Evolutionary conservation across 2,329 filamentous ascomycete genomes (phyloP).

Genomic region (Beauveria sp.): DNA sequence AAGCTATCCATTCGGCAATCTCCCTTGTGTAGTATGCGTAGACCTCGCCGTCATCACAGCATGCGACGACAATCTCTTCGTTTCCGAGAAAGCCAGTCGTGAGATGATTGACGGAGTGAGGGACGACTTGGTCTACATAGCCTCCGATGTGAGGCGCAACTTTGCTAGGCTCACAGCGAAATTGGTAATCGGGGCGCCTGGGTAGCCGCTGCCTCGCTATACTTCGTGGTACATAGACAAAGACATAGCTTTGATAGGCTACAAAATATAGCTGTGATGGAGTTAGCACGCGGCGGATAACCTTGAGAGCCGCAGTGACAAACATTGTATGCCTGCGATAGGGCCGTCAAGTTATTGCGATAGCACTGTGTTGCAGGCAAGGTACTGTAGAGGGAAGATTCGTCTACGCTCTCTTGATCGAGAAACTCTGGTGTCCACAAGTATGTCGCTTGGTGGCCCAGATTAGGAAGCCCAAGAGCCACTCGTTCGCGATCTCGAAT

Average conservation of each 20-base stretch:
- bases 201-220: conserved; percentile 41
- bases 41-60: conserved; percentile 70
- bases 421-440: conserved; percentile 22
- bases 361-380: conserved; percentile 24
- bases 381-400: background rate
- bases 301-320: conserved; percentile 14
- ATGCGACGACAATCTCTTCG: conserved; percentile 60
- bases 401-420: background rate
- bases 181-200: conserved; percentile 39
- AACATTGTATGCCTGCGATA: conserved; percentile 52
- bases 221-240: conserved; percentile 46
- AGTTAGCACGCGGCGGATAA: conserved; percentile 8
- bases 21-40: conserved; percentile 59
- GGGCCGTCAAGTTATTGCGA: conserved; percentile 48
- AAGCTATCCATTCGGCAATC: conserved; percentile 39
- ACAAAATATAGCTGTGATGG: conserved; percentile 48
- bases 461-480: conserved; percentile 17
- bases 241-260: conserved; percentile 49
- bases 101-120: conserved; percentile 63
- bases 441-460: conserved; percentile 20
- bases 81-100: conserved; percentile 61
- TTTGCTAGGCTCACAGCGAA: conserved; percentile 36
- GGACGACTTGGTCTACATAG: conserved; percentile 40
- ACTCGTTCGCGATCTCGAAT: conserved; percentile 29
- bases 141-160: conserved; percentile 38